Evolutionary conservation across 2,329 filamentous ascomycete species (phyloP), one percentile per base, ranked within the genome.

Genomic region (Aspergillus calidoustus): DNA sequence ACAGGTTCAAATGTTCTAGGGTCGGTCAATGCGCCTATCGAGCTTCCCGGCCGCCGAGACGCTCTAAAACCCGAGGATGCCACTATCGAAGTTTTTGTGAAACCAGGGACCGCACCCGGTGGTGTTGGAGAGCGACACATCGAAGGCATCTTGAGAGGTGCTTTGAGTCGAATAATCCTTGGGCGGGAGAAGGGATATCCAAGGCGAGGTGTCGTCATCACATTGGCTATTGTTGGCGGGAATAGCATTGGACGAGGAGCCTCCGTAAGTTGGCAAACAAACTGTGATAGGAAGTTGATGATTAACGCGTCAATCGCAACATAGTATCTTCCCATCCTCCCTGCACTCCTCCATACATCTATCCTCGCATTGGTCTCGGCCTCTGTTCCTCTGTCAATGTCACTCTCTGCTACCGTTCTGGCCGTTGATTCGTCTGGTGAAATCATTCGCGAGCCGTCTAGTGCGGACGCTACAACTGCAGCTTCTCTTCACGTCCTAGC

Each of bases 11-110:
- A 89, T 49, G 86, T 98, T 66, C 86, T 96, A 57, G 91, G 90
- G 59, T 89, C 92, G 15, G 92, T 96, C 68, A 98, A 97, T 78
- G 95, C 94, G 0, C 95, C 95, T 17, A 87, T 98, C 68, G 95
- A 99, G 80, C 92, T 94, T 17, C 88, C 77, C 15, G 77, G 89
- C 69, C 87, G 93, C 71, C 88, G 92, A 71, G 94, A 99, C 74
- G 72, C 77, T 25, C 92, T 98, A 76, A 87, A 95, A 68, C 91
- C 95, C 7, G 93, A 96, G 77, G 93, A 97, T 80, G 92, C 94
- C 30, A 87, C 90, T 54, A 83, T 99, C 67, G 95, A 98, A 78
- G 91, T 99, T 61, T 88, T 94, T 74, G 87, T 99, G 66, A 88
- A 95, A 75, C 94, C 94, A 53, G 89, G 91, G 41, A 88, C 90